phyloP scores from a whole-genome alignment of 805 yeast genomes.

The Kazachstania taianensis region DNA sequence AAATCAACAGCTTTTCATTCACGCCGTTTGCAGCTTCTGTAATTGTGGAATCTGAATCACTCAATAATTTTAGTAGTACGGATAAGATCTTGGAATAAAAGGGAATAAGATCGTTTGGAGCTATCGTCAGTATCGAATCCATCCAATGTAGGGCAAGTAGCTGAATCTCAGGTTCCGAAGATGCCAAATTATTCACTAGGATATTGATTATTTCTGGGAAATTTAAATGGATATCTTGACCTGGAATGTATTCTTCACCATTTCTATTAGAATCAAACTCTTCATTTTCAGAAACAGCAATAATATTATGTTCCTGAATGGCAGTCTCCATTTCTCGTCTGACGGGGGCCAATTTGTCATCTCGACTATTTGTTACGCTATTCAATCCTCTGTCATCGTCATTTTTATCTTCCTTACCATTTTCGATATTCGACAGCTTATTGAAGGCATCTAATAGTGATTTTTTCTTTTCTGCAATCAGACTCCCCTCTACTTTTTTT shows the following conservation, averaged over 20 bases:
- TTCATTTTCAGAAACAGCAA: slow-evolving; percentile 2
- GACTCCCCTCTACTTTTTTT: slow-evolving; percentile 23
- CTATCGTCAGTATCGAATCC: slow-evolving; percentile 51
- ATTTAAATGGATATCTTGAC: slow-evolving; percentile 77
- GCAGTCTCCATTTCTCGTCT: slow-evolving; percentile 9
- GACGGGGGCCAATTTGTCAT: background rate
- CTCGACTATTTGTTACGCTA: background rate
- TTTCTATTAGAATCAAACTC: slow-evolving; percentile 20
- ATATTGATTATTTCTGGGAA: slow-evolving; percentile 73
- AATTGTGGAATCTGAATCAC: slow-evolving; percentile 41
- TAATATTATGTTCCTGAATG: slow-evolving; percentile 6
- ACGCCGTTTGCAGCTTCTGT: slow-evolving; percentile 46
- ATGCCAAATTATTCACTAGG: slow-evolving; percentile 67
- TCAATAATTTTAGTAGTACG: slow-evolving; percentile 52
- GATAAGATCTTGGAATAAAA: slow-evolving; percentile 68
- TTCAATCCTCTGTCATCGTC: background rate
- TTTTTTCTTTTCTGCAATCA: slow-evolving; percentile 28
- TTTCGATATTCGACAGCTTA: slow-evolving; percentile 1
- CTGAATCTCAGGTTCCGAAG: slow-evolving; percentile 67
- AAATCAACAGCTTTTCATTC: slow-evolving; percentile 45
- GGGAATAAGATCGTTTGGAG: slow-evolving; percentile 66
- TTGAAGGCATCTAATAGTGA: slow-evolving; percentile 19
- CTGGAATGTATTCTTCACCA: slow-evolving; percentile 54
- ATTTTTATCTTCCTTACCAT: background rate
- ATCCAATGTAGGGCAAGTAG: slow-evolving; percentile 77